Conservation (phyloP, 2,329 filamentous ascomycete genomes). For the Colletotrichum australisinense region DNA sequence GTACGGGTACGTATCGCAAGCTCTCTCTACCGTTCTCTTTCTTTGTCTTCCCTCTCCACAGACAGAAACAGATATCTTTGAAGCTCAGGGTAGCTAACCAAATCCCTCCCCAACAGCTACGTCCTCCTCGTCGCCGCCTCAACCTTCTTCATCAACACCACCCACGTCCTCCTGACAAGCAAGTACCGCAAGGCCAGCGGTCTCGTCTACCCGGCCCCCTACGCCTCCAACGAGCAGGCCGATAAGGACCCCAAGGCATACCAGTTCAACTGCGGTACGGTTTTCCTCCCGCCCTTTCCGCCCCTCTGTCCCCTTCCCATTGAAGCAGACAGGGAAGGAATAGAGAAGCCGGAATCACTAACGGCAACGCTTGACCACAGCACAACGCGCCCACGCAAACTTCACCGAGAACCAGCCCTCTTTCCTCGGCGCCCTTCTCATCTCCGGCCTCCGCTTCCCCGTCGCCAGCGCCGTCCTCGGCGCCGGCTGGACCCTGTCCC, state of each 20-base stretch:
- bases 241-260: conserved; percentile 65
- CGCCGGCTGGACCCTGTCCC: conserved; percentile 61
- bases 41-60: not conserved
- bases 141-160: conserved; percentile 67
- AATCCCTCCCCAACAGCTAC: conserved; percentile 58
- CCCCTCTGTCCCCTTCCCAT: not conserved
- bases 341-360: not conserved
- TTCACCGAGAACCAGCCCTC: conserved; percentile 71
- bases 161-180: conserved; percentile 61
- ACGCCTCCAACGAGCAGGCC: conserved; percentile 65
- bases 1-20: conserved; percentile 57
- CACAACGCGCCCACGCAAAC: conserved; percentile 72
- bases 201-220: conserved; percentile 67
- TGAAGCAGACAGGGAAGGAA: not conserved
- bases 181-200: conserved; percentile 63
- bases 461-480: conserved; percentile 60
- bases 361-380: conserved; percentile 42
- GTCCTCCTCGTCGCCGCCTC: conserved; percentile 69
- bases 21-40: not conserved
- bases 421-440: conserved; percentile 62
- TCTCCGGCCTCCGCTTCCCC: conserved; percentile 68
- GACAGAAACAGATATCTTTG: not conserved
- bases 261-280: conserved; percentile 71
- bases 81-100: not conserved
- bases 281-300: not conserved